These are phyloP conservation scores for Xerophyta viscosa DNA, from an alignment of 106 monocot genomes.

Conservation along the genomic window DNA sequence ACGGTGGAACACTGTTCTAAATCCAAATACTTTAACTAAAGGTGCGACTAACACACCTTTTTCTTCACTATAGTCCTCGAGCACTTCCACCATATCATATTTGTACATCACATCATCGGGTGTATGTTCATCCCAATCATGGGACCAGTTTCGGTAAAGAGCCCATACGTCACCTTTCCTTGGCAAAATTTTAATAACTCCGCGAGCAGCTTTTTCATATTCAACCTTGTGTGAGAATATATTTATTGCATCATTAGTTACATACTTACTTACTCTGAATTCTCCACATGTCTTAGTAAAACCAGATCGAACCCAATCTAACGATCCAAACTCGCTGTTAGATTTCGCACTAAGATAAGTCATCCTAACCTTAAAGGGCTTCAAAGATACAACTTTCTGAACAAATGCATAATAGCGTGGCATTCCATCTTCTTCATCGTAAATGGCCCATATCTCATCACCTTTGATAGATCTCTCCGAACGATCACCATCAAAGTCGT, in stretches of 20 bases:
- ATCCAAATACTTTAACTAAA: conserved; percentile 60
- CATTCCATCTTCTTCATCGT: conserved; percentile 64
- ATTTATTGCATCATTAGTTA: conserved; percentile 45
- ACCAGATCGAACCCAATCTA: conserved; percentile 42
- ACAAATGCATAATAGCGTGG: conserved; percentile 47
- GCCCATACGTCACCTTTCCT: conserved; percentile 75
- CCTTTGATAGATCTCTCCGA: conserved; percentile 27
- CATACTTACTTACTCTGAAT: conserved; percentile 46
- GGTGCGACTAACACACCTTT: conserved; percentile 44
- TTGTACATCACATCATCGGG: conserved; percentile 57
- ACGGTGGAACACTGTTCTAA: conserved; percentile 59
- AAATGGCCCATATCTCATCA: conserved; percentile 52
- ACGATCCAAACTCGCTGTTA: conserved; percentile 35
- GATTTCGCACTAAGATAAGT: conserved; percentile 48
- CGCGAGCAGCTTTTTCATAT: conserved; percentile 51
- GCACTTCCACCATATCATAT: conserved; percentile 72
- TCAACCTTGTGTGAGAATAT: conserved; percentile 70
- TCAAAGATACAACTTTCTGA: conserved; percentile 45
- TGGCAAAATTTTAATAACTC: conserved; percentile 56
- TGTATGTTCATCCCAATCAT: conserved; percentile 65
- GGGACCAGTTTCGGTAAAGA: conserved; percentile 72
- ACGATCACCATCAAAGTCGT: conserved; percentile 54
- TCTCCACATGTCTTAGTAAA: conserved; percentile 61
- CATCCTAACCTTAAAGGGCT: conserved; percentile 51
- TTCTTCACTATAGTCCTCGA: conserved; percentile 55